Percentiles rank a stretch among this genome's conserved stretches.
phyloP scores from a whole-genome alignment of 768 basidiomycete species.

The Lactifluus subvellereus region DNA sequence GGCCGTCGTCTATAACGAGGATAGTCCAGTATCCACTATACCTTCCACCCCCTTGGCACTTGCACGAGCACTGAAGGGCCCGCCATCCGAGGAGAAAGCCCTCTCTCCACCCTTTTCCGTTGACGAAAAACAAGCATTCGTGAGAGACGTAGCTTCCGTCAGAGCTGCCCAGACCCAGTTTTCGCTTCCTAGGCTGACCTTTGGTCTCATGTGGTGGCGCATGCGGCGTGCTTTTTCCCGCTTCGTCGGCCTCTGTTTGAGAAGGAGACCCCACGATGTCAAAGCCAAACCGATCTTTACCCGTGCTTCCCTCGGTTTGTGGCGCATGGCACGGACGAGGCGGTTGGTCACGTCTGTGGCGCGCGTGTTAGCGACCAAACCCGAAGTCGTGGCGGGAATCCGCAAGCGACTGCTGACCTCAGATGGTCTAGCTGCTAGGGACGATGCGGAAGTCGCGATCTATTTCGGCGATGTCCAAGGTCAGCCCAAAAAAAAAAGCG shows the following conservation, averaged over 20 bases:
- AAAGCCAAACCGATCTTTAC: constrained; percentile 20
- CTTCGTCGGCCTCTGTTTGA: neutral
- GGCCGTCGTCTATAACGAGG: constrained; percentile 49
- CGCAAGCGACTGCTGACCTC: constrained; percentile 60
- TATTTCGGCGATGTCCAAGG: constrained; percentile 93
- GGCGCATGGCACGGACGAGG: constrained; percentile 74
- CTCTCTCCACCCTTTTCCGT: neutral
- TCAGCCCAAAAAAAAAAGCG: constrained; percentile 29
- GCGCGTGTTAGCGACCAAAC: constrained; percentile 72
- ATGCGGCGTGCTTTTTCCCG: constrained; percentile 31
- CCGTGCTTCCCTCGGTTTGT: constrained; percentile 46
- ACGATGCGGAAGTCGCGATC: constrained; percentile 67
- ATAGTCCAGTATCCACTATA: constrained; percentile 1
- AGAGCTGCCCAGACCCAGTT: constrained; percentile 22
- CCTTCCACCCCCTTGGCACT: neutral
- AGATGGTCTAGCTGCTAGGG: constrained; percentile 34
- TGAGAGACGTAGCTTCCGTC: constrained; percentile 14
- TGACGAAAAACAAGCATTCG: constrained; percentile 9
- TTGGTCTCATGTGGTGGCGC: constrained; percentile 35
- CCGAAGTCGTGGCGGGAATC: constrained; percentile 74
- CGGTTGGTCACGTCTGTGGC: constrained; percentile 73
- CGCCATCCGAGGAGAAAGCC: neutral
- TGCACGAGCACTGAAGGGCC: neutral
- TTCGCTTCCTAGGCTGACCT: constrained; percentile 26
- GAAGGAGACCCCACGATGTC: neutral